These are phyloP conservation scores for Candida nonsorbophila DNA, from an alignment of 805 yeast genomes.

Conservation along the genomic window DNA sequence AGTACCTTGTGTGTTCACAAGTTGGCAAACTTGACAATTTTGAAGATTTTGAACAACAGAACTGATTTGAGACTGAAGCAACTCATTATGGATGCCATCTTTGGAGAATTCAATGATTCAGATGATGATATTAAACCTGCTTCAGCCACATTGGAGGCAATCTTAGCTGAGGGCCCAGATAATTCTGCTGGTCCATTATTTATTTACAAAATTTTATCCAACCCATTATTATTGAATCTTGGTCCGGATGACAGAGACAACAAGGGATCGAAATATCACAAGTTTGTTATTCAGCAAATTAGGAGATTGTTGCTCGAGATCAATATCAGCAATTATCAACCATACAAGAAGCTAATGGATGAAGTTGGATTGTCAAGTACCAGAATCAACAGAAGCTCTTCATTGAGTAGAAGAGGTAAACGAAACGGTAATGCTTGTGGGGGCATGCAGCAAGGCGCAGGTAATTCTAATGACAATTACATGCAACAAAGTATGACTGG, in stretches of 20 bases:
- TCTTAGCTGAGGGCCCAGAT: conserved; percentile 58
- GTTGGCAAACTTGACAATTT: conserved; percentile 74
- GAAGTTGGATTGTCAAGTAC: conserved; percentile 70
- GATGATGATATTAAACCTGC: conserved; percentile 25
- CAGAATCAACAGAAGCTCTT: conserved; percentile 22
- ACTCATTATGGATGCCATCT: conserved; percentile 57
- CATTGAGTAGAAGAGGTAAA: conserved; percentile 17
- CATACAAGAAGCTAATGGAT: conserved; percentile 81
- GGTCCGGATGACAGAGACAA: conserved; percentile 35
- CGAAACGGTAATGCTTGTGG: conserved; percentile 6
- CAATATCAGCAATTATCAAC: conserved; percentile 54
- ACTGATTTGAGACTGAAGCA: conserved; percentile 59
- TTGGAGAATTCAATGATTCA: conserved; percentile 43
- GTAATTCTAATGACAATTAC: conserved; percentile 2
- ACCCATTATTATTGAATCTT: conserved; percentile 48
- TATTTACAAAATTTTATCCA: conserved; percentile 70
- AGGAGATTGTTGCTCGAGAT: conserved; percentile 57
- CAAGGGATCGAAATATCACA: conserved; percentile 35
- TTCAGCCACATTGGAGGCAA: conserved; percentile 46
- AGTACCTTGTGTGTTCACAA: conserved; percentile 70
- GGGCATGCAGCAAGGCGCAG: background rate
- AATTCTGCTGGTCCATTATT: conserved; percentile 51
- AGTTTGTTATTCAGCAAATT: conserved; percentile 55
- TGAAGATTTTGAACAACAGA: conserved; percentile 71
- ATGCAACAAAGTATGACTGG: conserved; percentile 1